These are phyloP conservation scores for Juglanconis juglandina DNA, from an alignment of 2,329 filamentous ascomycete genomes.

Conservation along the genomic window DNA sequence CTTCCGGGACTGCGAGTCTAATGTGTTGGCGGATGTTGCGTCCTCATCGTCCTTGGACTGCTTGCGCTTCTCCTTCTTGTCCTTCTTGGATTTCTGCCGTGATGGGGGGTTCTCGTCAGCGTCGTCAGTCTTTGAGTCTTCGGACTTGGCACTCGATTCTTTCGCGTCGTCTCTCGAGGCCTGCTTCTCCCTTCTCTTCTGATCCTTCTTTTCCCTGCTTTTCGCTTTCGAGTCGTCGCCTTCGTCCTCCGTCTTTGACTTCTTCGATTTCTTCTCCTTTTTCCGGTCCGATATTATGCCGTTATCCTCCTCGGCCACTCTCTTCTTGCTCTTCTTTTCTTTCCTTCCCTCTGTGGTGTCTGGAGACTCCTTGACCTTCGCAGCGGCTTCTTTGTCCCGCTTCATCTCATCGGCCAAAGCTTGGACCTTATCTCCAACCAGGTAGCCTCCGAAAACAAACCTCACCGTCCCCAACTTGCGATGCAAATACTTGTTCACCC, in stretches of 20 bases:
- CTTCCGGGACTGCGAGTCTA: constrained; percentile 17
- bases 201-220: constrained; percentile 46
- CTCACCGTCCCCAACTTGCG: constrained; percentile 75
- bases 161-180: constrained; percentile 32
- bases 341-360: constrained; percentile 8
- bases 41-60: constrained; percentile 35
- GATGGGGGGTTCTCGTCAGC: constrained; percentile 19
- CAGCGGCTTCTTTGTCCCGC: constrained; percentile 23
- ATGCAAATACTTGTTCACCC: constrained; percentile 70
- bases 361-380: constrained; percentile 14
- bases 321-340: constrained; percentile 27
- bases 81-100: constrained; percentile 26
- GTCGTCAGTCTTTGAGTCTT: constrained; percentile 26
- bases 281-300: constrained; percentile 27
- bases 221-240: constrained; percentile 38
- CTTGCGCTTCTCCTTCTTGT: constrained; percentile 25
- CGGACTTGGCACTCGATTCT: neutral
- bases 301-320: constrained; percentile 23
- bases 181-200: constrained; percentile 39
- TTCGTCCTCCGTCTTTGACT: constrained; percentile 45
- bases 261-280: constrained; percentile 47
- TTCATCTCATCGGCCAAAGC: constrained; percentile 34
- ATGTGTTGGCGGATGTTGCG: constrained; percentile 21
- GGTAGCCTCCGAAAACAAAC: constrained; percentile 82
- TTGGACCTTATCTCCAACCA: constrained; percentile 56